Percentiles rank a stretch among this genome's conserved stretches.
Evolutionary conservation across 73 alveolate genomes (phyloP).

Genomic region (Uronychia setigera): DNA sequence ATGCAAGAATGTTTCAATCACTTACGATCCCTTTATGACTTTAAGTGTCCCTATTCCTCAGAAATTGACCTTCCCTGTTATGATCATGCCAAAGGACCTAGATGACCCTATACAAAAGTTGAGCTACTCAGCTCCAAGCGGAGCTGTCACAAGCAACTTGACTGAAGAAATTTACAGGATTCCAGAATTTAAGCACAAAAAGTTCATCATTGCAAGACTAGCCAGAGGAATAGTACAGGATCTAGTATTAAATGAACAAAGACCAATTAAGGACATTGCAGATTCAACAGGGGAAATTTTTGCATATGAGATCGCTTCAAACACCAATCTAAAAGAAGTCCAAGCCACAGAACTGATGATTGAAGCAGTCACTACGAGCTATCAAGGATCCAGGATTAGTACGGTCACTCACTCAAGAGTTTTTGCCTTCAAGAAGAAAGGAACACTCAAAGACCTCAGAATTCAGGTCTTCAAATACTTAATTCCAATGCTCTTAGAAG

Average conservation of each 20-base stretch:
- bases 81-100: background rate
- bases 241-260: background rate
- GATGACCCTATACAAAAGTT: background rate
- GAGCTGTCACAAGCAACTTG: background rate
- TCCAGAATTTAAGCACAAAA: background rate
- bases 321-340: background rate
- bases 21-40: constrained; percentile 89
- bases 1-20: constrained; percentile 70
- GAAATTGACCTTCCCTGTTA: background rate
- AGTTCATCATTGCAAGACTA: background rate
- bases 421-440: background rate
- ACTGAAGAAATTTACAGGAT: background rate
- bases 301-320: background rate
- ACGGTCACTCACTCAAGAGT: background rate
- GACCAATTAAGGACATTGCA: background rate
- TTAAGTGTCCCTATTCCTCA: constrained; percentile 70
- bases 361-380: background rate
- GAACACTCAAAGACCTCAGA: background rate
- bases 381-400: background rate
- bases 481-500: background rate
- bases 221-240: background rate
- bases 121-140: background rate
- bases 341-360: background rate
- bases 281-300: background rate
- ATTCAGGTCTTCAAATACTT: background rate